Evolutionary conservation across 2,329 filamentous ascomycete species (phyloP).

Genomic region (Xylariaceae sp.): DNA sequence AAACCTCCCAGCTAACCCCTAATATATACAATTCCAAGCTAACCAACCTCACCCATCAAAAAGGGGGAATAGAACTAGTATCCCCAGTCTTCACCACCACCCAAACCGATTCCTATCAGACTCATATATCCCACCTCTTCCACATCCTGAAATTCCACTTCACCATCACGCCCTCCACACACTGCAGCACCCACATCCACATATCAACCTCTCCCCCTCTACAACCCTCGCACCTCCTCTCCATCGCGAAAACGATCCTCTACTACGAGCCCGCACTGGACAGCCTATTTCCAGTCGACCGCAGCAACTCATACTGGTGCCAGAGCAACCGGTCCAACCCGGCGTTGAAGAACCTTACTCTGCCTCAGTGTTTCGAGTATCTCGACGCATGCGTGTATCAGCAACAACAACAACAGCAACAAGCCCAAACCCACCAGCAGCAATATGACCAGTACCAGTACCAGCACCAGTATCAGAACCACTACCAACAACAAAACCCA

Average conservation of each 20-base stretch:
- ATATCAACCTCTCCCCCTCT: conserved; percentile 39
- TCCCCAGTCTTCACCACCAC: conserved; percentile 44
- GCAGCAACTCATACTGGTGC: conserved; percentile 44
- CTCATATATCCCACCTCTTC: conserved; percentile 44
- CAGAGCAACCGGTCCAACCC: conserved; percentile 44
- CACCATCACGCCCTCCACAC: conserved; percentile 32
- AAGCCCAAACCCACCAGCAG: too few relatives aligned
- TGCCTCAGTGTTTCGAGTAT: conserved; percentile 36
- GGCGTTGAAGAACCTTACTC: conserved; percentile 28
- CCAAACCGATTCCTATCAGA: conserved; percentile 35
- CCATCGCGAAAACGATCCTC: conserved; percentile 43
- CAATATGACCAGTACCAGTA: not conserved
- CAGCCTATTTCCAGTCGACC: conserved; percentile 36
- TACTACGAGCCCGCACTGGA: conserved; percentile 47
- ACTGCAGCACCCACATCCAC: conserved; percentile 50
- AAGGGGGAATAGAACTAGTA: conserved; percentile 46
- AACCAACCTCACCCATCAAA: not conserved
- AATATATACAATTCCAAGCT: not conserved
- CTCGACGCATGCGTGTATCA: conserved; percentile 33
- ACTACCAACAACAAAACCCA: too few relatives aligned
- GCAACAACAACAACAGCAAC: not conserved
- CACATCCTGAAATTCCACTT: conserved; percentile 37
- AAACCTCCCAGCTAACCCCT: too few relatives aligned
- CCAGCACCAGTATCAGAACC: not conserved
- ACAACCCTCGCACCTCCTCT: conserved; percentile 33